Conservation (phyloP, 352 stramenopile genomes). For the Aphanomyces astaci region DNA sequence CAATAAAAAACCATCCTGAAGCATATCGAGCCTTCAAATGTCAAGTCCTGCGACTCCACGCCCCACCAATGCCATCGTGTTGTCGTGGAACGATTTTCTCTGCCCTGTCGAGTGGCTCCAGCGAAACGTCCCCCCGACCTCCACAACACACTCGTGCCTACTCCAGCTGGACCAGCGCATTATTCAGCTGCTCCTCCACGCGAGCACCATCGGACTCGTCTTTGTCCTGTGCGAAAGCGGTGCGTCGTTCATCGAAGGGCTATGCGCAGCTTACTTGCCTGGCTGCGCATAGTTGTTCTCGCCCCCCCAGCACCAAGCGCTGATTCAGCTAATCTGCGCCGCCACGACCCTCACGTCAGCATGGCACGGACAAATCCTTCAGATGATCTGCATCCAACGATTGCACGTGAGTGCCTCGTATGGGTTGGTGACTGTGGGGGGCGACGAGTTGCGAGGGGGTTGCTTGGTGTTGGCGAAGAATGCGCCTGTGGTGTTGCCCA, state of each 20-base stretch:
- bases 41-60: background rate
- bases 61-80: conserved; percentile 9
- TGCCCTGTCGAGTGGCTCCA: conserved; percentile 12
- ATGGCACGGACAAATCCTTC: conserved; percentile 18
- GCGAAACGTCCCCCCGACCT: background rate
- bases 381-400: conserved; percentile 3
- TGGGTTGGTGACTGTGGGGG: background rate
- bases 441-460: background rate
- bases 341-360: background rate
- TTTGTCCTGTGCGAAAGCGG: conserved; percentile 20
- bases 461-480: conserved; percentile 1
- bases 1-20: too few species aligned
- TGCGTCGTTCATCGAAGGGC: conserved; percentile 12
- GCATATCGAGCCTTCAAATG: background rate
- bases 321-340: conserved; percentile 18
- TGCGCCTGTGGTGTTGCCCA: background rate
- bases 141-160: background rate
- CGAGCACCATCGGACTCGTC: background rate
- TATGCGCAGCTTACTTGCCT: conserved; percentile 10
- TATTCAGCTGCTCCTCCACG: background rate
- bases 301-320: background rate
- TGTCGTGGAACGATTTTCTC: conserved; percentile 20
- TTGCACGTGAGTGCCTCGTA: background rate
- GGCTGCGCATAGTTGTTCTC: conserved; percentile 9
- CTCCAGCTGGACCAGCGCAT: conserved; percentile 4